A percentile compares a stretch with the other conserved stretches of the same genome.
These are phyloP conservation scores for Chaetomium olivaceum DNA, from an alignment of 2,329 filamentous ascomycete species.

Conservation along the genomic window DNA sequence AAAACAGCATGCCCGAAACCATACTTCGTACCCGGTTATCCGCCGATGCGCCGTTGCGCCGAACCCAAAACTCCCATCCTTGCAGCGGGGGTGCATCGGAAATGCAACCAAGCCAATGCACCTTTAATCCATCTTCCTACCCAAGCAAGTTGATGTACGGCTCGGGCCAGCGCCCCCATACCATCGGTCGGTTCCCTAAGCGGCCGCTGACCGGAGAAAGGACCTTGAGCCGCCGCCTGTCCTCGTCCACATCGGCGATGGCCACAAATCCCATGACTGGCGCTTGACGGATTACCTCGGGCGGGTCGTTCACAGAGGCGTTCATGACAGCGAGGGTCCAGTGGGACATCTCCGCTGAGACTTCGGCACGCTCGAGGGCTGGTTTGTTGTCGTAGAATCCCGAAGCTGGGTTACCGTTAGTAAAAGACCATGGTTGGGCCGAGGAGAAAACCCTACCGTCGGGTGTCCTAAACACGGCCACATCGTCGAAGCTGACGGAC, in stretches of 20 bases:
- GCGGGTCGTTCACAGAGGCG: constrained; percentile 66
- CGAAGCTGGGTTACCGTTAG: constrained; percentile 20
- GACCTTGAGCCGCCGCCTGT: constrained; percentile 76
- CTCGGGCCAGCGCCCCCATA: constrained; percentile 87
- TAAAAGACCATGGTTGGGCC: not conserved
- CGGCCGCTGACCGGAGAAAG: constrained; percentile 81
- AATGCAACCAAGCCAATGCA: not conserved
- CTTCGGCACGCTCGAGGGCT: constrained; percentile 63
- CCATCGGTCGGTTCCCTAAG: constrained; percentile 74
- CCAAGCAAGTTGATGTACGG: constrained; percentile 75
- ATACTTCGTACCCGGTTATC: not conserved
- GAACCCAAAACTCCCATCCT: not conserved
- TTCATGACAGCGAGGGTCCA: constrained; percentile 84
- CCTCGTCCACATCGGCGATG: constrained; percentile 86
- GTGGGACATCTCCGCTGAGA: constrained; percentile 71
- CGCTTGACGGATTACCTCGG: constrained; percentile 73
- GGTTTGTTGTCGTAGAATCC: constrained; percentile 34
- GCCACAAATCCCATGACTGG: constrained; percentile 92
- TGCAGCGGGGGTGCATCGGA: not conserved
- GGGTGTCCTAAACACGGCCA: constrained; percentile 71
- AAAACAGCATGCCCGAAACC: not conserved
- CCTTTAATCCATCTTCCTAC: constrained; percentile 38
- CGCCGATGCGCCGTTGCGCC: not conserved
- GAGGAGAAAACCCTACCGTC: constrained; percentile 49
- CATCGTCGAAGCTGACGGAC: constrained; percentile 72